Base-by-base conservation (phyloP, 495 filamentous ascomycete species). In the Podospora conica region DNA sequence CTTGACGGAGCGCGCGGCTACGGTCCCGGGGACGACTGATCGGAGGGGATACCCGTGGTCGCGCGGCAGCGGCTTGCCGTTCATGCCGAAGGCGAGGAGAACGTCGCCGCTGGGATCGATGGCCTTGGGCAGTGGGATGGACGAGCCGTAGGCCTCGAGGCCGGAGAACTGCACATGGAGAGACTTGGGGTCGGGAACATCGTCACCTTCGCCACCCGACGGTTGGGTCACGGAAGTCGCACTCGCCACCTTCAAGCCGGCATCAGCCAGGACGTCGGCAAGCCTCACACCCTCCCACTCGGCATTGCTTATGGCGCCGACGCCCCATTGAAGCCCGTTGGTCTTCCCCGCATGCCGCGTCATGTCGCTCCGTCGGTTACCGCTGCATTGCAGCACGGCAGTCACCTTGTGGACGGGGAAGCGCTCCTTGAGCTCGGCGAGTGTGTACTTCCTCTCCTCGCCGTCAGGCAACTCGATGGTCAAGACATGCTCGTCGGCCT, bases 21-120 rank as follows among this genome's bases (percentile, higher is more conserved):
- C 84, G 40, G 84, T 79, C 5, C 87, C 87, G 7, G 87, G 87
- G 0, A 88, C 81, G 18, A 90, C 76, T 0, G 84, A 81, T 5
- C 87, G 80, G 18, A 89, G 73, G 0, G 87, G 87, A 64, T 79
- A 84, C 10, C 87, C 87, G 67, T 89, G 86, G 48, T 86, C 84
- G 9, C 79, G 75, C 0, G 84, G 76, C 0, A 90, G 77, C 0
- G 83, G 75, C n/a, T 71, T 64, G 61, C 80, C 82, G 69, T 90
- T 90, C 84, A 89, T 87, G 28, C 74, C 74, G 67, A 79, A 88
- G 5, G 84, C 87, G 0, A 90, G 74, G 9, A 90, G 71, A 0
- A 89, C 86, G 61, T 90, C 87, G 54, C 84, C 83, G 53, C 69
- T 73, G 0, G 76, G 77, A 55, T 87, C 83, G 58, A 88, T 71